Evolutionary conservation across 169 alveolate species (phyloP).

Genomic region (Neospora caninum): DNA sequence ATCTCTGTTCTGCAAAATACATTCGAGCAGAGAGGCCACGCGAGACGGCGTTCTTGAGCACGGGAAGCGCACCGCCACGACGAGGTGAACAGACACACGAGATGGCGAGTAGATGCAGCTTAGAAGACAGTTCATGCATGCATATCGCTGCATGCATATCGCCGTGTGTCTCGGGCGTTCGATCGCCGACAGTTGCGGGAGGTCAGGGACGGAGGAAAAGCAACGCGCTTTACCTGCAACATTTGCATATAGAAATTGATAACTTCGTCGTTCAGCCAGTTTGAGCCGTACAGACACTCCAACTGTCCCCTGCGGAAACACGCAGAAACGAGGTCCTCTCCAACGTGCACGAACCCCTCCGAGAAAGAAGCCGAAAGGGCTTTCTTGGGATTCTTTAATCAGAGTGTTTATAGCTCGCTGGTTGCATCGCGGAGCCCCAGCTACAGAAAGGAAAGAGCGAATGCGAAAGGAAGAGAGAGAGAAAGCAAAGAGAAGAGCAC

Average conservation of each 20-base stretch:
- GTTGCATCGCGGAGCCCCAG: no score
- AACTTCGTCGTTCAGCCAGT: constrained; percentile 90
- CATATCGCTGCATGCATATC: no score
- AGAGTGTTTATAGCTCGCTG: no score
- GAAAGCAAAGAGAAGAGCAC: not conserved
- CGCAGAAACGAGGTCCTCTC: constrained; percentile 44
- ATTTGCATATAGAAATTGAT: constrained; percentile 86
- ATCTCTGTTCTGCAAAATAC: not conserved
- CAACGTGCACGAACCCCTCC: constrained; percentile 4
- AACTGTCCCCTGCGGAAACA: constrained; percentile 73
- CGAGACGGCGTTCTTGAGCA: constrained; percentile 47
- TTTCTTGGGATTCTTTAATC: not conserved
- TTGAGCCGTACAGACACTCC: constrained; percentile 76
- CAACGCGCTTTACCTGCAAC: constrained; percentile 72
- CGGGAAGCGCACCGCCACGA: not conserved
- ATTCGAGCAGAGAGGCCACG: constrained; percentile 31
- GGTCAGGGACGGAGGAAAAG: no score
- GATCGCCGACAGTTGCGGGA: no score
- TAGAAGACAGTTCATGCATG: no score
- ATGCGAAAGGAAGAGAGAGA: no score
- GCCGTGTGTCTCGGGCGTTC: no score
- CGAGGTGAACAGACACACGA: not conserved
- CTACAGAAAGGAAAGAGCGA: no score
- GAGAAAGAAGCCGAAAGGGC: no score
- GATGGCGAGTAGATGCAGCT: not conserved